Percentiles rank a stretch among this genome's conserved stretches.
Evolutionary conservation across 495 filamentous ascomycete species (phyloP).

Genomic region (Podospora bellae-mahoneyi): DNA sequence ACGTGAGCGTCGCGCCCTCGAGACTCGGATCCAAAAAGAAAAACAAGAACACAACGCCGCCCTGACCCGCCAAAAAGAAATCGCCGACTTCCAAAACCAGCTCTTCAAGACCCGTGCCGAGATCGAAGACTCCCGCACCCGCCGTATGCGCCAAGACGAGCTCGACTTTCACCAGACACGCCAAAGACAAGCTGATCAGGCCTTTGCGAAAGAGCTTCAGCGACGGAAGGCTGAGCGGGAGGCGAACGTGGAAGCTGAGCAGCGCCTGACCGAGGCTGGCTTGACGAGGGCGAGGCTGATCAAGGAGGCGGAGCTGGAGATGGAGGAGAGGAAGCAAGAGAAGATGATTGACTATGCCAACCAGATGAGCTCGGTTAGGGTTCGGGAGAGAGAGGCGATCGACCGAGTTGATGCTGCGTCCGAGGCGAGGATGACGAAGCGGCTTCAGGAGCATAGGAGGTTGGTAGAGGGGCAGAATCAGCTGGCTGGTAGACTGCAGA

Average conservation of each 20-base stretch:
- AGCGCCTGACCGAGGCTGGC: slow-evolving; percentile 38
- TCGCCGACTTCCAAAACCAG: slow-evolving; percentile 42
- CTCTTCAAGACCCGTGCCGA: slow-evolving; percentile 43
- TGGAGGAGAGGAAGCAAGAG: slow-evolving; percentile 36
- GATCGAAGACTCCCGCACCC: slow-evolving; percentile 43
- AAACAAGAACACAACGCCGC: slow-evolving; percentile 37
- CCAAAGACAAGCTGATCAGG: slow-evolving; percentile 28
- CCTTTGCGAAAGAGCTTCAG: slow-evolving; percentile 26
- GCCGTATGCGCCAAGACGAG: slow-evolving; percentile 37
- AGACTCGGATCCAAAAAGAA: slow-evolving; percentile 37
- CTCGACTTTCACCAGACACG: slow-evolving; percentile 33
- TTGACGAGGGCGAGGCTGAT: slow-evolving; percentile 38
- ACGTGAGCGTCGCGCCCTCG: slow-evolving; percentile 39
- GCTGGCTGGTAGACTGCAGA: slow-evolving; percentile 38
- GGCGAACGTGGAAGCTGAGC: slow-evolving; percentile 38
- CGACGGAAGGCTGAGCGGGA: slow-evolving; percentile 30
- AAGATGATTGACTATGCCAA: slow-evolving; percentile 39
- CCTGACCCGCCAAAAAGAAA: slow-evolving; percentile 40
- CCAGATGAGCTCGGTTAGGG: slow-evolving; percentile 35
- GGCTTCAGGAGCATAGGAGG: slow-evolving; percentile 45
- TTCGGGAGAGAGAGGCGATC: slow-evolving; percentile 43
- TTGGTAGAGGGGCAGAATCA: slow-evolving; percentile 44
- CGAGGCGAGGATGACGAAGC: slow-evolving; percentile 33
- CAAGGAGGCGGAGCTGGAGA: slow-evolving; percentile 39
- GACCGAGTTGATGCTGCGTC: slow-evolving; percentile 38